Base-by-base conservation (phyloP, 805 yeast genomes). In the Naumovozyma castellii region DNA sequence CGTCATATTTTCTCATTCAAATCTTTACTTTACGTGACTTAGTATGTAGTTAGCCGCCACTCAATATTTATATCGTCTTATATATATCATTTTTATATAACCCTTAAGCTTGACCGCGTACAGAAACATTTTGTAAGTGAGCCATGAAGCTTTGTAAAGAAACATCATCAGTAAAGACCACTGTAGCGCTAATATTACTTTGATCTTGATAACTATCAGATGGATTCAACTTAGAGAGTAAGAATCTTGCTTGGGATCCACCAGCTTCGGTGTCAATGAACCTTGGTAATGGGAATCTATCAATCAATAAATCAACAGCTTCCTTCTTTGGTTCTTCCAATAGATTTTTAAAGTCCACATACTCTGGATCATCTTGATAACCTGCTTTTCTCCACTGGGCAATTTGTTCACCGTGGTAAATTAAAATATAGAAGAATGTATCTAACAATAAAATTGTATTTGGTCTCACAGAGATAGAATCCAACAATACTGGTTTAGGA, bases 261-360 rank as follows among this genome's bases (percentile, higher is more conserved):
- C 98, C 97, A 53, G 90, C 97, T 60, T 90, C 97, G 43, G 96
- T 86, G 54, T 90, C 95, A 51, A 92, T 88, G 58, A 90, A 92
- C 65, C 98, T 77, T 36, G 99, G 99, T 57, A 92, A 72, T 53
- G 99, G 99, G 78, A 86, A 90, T 59, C 99, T 76, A 59, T 92
- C 97, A 30, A 83, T 76, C 54, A 92, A 76, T 48, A 94, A 71
- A 52, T 82, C 86, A 5, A 95, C 90, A 17, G 97, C 97, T 64
- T 92, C 99, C 40, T 73, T 73, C 56, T 85, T 80, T 35, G 98
- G 96, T 47, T 80, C 88, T 43, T 85, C 90, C 53, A 92, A 75
- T 62, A 92, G 74, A 40, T 75, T 77, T 63, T 84, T 84, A 67
- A 92, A 86, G 55, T 86, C 85, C 28, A 78, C 90, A 62, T 87